Evolutionary conservation across 306 rosid species (phyloP), one percentile per base, ranked within the genome.

Genomic region (Pyrus betulifolia): DNA sequence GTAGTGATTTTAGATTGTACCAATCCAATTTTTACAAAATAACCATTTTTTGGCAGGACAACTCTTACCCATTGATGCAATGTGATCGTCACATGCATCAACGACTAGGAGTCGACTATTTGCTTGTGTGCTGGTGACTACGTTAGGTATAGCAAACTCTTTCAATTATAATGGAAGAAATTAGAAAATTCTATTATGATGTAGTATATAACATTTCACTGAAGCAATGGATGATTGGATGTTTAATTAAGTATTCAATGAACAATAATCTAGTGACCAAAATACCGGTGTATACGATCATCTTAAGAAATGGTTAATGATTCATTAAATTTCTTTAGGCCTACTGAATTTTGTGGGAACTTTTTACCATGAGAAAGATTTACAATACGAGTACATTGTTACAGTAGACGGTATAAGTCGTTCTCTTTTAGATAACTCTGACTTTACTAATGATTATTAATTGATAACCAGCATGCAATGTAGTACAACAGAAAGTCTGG

Each of bases 1-100:
- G 44, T 71, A 52, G 63, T 74, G 71, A 74, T 63, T 61, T 44
- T 45, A 71, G 74, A 42, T 45, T 72, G 78, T 44, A 76, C 52
- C 49, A 69, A 17, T 69, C 38, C 52, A 71, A 27, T 49, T 49
- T 4, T 46, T 46, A 4, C 54, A 14, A 19, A 14, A 2, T 46
- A 14, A 46, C 4, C 52, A 46, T 46, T 46, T 35, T 33, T 33
- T 33, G 38, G 11, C 44, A 8, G 11, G 44, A 40, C 44, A 3
- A 40, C 44, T 40, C 44, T 11, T 40, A 40, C 0, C 11, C 44
- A 0, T 40, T 40, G 44, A 40, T 40, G 44, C 3, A 40, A 0
- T 8, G 54, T 46, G 54, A 19, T 2, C 19, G 2, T 46, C 7
- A 46, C 54, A 46, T 14, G 54, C 19, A 46, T 49, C 19, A 49